Evolutionary conservation across 495 filamentous ascomycete species (phyloP).

Genomic region (Tuber aestivum): DNA sequence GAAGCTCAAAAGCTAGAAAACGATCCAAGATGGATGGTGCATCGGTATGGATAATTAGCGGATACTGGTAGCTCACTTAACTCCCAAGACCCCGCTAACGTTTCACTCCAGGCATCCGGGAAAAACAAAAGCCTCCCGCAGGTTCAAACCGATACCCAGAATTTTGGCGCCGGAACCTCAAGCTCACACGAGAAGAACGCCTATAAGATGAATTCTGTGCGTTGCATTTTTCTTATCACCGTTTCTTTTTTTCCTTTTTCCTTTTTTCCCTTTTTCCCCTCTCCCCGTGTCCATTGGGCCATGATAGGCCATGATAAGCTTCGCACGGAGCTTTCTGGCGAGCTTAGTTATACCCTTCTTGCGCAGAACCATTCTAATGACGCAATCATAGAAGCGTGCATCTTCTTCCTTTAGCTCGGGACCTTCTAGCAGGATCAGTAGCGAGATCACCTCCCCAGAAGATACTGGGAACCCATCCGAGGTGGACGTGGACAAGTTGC

Average conservation of each 20-base stretch:
- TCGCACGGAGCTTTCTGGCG: neutral
- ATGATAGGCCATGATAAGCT: neutral
- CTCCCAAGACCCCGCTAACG: neutral
- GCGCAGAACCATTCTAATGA: neutral
- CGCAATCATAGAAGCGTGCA: slow-evolving; percentile 3
- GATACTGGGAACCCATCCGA: slow-evolving; percentile 14
- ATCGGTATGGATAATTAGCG: neutral
- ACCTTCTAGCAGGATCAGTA: slow-evolving; percentile 5
- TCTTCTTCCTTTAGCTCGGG: neutral
- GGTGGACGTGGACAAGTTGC: slow-evolving; percentile 19
- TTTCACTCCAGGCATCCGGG: neutral
- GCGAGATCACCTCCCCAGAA: slow-evolving; percentile 16
- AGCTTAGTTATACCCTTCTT: neutral
- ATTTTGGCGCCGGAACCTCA: neutral
- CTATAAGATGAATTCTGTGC: neutral
- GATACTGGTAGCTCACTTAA: neutral
- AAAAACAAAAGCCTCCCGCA: neutral
- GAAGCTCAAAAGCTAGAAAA: neutral
- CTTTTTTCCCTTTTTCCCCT: neutral
- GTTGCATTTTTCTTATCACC: neutral
- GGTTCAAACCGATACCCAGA: neutral
- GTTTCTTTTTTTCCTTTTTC: neutral
- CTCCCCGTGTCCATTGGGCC: neutral
- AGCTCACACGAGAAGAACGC: neutral
- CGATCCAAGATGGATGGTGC: neutral